Conservation (phyloP, 306 rosid species). For the Pyrus pyrifolia region DNA sequence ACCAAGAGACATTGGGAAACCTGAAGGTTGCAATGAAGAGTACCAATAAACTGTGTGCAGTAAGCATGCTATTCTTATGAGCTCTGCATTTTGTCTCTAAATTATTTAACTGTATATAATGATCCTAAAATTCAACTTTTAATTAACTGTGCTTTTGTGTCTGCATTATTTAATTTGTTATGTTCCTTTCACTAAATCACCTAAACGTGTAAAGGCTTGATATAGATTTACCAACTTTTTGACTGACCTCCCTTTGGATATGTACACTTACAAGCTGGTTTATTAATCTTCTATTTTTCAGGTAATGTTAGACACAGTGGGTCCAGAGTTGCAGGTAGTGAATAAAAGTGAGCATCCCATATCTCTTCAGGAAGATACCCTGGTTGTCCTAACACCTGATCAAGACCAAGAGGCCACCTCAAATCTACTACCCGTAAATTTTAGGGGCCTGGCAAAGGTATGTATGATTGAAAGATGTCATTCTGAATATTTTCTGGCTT, state of each 20-base stretch:
- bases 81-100: not conserved
- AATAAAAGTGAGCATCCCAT: conserved; percentile 60
- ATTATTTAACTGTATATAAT: not conserved
- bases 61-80: conserved; percentile 19
- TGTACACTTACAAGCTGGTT: conserved; percentile 1
- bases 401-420: conserved; percentile 60
- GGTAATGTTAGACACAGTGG: conserved; percentile 88
- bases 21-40: conserved; percentile 51
- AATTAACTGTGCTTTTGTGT: not conserved
- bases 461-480: not conserved
- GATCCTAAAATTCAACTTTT: not conserved
- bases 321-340: conserved; percentile 81
- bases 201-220: not conserved
- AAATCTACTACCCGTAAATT: conserved; percentile 69
- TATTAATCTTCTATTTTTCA: conserved; percentile 23
- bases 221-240: not conserved
- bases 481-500: not conserved
- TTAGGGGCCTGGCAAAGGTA: conserved; percentile 77
- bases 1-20: conserved; percentile 79
- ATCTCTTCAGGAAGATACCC: conserved; percentile 59
- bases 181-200: not conserved
- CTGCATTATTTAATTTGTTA: not conserved
- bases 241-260: not conserved
- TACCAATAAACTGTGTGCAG: conserved; percentile 74
- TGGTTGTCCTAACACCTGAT: conserved; percentile 72